These are phyloP conservation scores for Cryptococcus depauperatus DNA, from an alignment of 1,284 basidiomycete species.

Conservation along the genomic window DNA sequence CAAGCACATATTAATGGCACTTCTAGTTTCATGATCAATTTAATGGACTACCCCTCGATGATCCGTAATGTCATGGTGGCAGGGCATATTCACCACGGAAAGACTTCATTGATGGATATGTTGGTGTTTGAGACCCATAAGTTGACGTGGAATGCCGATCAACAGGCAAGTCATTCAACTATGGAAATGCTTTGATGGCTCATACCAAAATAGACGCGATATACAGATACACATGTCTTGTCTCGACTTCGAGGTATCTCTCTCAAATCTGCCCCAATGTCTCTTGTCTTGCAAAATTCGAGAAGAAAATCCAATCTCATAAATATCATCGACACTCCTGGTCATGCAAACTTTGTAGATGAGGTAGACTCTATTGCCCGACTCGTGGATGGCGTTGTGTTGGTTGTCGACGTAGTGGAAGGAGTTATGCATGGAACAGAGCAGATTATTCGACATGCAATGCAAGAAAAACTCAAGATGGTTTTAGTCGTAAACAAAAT, in stretches of 20 bases:
- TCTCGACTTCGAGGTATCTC: constrained; percentile 85
- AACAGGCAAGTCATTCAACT: constrained; percentile 65
- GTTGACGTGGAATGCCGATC: constrained; percentile 83
- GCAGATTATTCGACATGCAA: constrained; percentile 71
- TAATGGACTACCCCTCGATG: constrained; percentile 89
- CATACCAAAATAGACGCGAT: constrained; percentile 79
- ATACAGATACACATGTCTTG: constrained; percentile 90
- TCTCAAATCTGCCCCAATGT: constrained; percentile 95
- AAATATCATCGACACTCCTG: constrained; percentile 94
- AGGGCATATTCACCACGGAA: constrained; percentile 95
- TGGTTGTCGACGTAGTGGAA: constrained; percentile 94
- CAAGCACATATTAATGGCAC: constrained; percentile 2
- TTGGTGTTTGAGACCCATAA: constrained; percentile 95
- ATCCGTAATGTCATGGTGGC: constrained; percentile 90
- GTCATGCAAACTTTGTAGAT: constrained; percentile 96
- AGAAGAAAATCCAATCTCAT: constrained; percentile 86
- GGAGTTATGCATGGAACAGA: constrained; percentile 91
- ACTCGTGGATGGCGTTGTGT: constrained; percentile 82
- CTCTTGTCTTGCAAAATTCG: constrained; percentile 78
- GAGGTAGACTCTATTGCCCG: constrained; percentile 85
- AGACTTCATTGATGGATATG: constrained; percentile 95
- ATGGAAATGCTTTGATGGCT: no score
- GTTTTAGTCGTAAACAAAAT: constrained; percentile 96
- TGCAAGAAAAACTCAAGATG: constrained; percentile 82
- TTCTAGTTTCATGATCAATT: constrained; percentile 76